Base-by-base conservation (phyloP, 169 alveolate species). In the Eimeria praecox region DNA sequence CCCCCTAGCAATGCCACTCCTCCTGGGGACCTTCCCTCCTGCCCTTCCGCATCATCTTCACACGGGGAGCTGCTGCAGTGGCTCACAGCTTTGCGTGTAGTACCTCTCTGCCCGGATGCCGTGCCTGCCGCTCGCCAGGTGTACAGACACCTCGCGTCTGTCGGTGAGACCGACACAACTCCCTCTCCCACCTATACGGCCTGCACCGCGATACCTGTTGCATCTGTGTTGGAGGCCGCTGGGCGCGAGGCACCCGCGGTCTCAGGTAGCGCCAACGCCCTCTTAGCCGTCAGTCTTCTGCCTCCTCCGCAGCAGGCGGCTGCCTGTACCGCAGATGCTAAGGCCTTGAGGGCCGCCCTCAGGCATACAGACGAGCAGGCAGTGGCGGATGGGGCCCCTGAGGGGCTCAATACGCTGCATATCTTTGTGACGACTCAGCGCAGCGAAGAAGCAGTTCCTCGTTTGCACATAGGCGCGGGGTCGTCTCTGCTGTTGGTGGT, bases 41-140 rank as follows among this genome's bases (percentile, higher is more conserved):
- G 78, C 80, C 54, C 52, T n/a, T 3, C 92, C 35, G n/a, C 92
- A 33, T 30, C 92, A 54, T n/a, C 56, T 30, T 69, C 92, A 4
- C 78, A 16, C 42, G 92, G 46, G 27, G 59, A 85, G 78, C 92
- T 85, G 49, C 38, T 80, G 62, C 92, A 85, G 92, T 85, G 92
- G 92, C 35, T 20, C 42, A 38, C 78, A 6, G 42, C 33, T 27
- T 78, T 85, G 54, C 52, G 6, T 10, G 78, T 85, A 27, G 92
- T 85, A 42, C 92, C 92, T 10, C 92, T 85, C 38, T 85, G 92
- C 44, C 54, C 30, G 3, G 92, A 85, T 1, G 92, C 92, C 18
- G 80, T 22, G 52, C 8, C 92, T 16, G 92, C 92, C 27, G 92
- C 78, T 12, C 78, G 54, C 16, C 62, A 59, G 71, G 92, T 85